Evolutionary conservation across 73 alveolate species (phyloP).

Genomic region (Halteria grandinella): DNA sequence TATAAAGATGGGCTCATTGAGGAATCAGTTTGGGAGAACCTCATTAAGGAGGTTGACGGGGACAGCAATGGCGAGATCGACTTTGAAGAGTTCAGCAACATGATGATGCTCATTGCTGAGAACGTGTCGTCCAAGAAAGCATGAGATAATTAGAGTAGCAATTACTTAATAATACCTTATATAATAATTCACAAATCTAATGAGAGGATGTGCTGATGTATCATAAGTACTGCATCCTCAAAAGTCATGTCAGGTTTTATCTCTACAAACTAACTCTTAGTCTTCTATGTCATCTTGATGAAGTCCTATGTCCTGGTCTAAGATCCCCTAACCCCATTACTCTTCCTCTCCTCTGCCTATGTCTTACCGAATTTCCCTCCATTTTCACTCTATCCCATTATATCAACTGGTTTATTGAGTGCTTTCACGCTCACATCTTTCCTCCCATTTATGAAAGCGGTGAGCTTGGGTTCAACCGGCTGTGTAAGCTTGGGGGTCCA

Average conservation of each 20-base stretch:
- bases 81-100: constrained; percentile 76
- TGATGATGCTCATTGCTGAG: no score
- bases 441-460: constrained; percentile 4
- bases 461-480: constrained; percentile 37
- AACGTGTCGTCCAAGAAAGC: no score
- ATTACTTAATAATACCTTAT: no score
- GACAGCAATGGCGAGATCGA: constrained; percentile 83
- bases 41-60: constrained; percentile 75
- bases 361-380: not conserved
- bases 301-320: constrained; percentile 16
- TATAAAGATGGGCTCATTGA: constrained; percentile 62
- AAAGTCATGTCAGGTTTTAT: constrained; percentile 38
- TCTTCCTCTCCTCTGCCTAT: not conserved
- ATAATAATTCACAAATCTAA: constrained; percentile 17
- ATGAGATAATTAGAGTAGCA: no score
- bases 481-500: constrained; percentile 43
- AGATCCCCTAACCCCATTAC: not conserved
- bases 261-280: constrained; percentile 37
- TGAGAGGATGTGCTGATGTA: constrained; percentile 30
- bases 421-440: constrained; percentile 15
- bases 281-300: constrained; percentile 7
- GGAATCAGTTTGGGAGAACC: constrained; percentile 77
- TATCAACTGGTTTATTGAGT: constrained; percentile 44
- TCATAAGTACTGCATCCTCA: constrained; percentile 28
- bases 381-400: not conserved